phyloP scores from a whole-genome alignment of 2,329 filamentous ascomycete genomes.

The Ophiostoma piceae region DNA sequence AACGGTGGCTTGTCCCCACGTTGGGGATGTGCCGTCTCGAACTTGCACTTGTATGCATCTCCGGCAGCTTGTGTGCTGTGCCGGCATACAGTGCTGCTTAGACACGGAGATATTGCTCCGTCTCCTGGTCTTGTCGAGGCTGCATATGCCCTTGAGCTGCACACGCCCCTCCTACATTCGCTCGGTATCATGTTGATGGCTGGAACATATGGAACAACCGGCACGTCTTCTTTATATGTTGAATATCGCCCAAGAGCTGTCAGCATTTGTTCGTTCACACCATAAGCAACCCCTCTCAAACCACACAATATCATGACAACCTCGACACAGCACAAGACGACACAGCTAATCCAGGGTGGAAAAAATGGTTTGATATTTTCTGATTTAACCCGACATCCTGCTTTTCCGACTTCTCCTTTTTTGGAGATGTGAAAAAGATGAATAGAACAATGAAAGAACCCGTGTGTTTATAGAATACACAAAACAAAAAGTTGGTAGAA shows the following conservation, averaged over 20 bases:
- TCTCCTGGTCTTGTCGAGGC: neutral
- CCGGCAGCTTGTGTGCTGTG: neutral
- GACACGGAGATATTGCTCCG: neutral
- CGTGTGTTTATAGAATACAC: conserved; percentile 10
- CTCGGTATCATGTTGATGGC: neutral
- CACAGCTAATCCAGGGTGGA: neutral
- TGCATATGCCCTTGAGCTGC: neutral
- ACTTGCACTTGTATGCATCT: neutral
- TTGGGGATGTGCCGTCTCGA: neutral
- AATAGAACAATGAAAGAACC: conserved; percentile 13
- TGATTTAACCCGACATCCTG: conserved; percentile 14
- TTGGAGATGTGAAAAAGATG: neutral
- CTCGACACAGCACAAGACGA: neutral
- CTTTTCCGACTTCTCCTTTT: neutral
- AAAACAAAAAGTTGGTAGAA: conserved; percentile 11
- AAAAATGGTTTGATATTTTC: conserved; percentile 10
- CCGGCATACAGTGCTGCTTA: neutral
- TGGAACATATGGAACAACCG: neutral
- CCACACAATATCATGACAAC: neutral
- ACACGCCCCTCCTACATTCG: neutral
- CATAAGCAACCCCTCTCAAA: neutral
- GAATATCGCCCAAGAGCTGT: no score
- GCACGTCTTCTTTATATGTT: no score
- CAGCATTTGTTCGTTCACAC: no score
- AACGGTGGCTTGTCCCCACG: neutral